A percentile compares a stretch with the other conserved stretches of the same genome.
Conservation (phyloP, 495 filamentous ascomycete genomes). For the Cercophora samala region DNA sequence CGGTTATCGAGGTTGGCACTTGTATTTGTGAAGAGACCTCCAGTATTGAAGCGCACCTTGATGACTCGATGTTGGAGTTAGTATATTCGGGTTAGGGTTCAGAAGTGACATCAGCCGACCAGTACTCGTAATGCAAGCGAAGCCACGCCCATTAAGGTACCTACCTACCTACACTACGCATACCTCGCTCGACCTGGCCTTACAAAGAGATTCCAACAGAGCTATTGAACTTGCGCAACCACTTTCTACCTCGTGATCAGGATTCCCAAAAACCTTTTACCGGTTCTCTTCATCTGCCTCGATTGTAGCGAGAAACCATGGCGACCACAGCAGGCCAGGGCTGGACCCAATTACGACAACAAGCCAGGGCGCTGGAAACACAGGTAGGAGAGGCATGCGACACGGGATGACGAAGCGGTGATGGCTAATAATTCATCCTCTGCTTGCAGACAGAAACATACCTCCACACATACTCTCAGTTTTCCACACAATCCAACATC, state of each 20-base stretch:
- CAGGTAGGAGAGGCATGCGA: constrained; percentile 59
- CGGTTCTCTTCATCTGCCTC: background rate
- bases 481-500: constrained; percentile 75
- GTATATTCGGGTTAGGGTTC: constrained; percentile 1
- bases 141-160: background rate
- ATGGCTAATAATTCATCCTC: background rate
- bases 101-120: background rate
- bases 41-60: background rate
- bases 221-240: background rate
- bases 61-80: background rate
- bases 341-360: constrained; percentile 94
- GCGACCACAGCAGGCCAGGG: constrained; percentile 77
- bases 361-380: constrained; percentile 83
- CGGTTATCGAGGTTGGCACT: background rate
- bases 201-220: background rate
- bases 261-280: background rate
- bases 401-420: background rate
- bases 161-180: background rate
- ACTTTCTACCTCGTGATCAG: background rate
- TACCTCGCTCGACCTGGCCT: constrained; percentile 5
- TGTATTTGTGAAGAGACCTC: background rate
- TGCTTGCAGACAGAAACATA: constrained; percentile 74
- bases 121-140: background rate
- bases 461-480: constrained; percentile 95
- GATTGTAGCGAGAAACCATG: constrained; percentile 3